Percentiles rank a stretch among this genome's conserved stretches.
These are phyloP conservation scores for Aspergillus pseudonomiae DNA, from an alignment of 2,329 filamentous ascomycete species.

Conservation along the genomic window DNA sequence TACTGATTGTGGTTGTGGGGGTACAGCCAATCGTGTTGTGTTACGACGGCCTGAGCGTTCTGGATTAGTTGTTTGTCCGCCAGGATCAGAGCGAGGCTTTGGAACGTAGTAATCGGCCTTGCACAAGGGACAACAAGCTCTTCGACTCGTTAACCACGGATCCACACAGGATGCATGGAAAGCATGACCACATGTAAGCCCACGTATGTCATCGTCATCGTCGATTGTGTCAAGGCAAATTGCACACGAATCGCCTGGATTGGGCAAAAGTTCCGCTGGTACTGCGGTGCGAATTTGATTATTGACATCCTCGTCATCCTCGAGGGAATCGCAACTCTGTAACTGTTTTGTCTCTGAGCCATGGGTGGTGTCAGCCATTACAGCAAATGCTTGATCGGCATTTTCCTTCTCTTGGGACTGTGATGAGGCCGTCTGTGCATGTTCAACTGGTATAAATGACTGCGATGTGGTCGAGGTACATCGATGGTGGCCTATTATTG, in stretches of 20 bases:
- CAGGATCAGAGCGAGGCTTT: slow-evolving; percentile 73
- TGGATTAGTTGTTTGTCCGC: slow-evolving; percentile 28
- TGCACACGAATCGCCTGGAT: slow-evolving; percentile 88
- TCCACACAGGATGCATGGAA: slow-evolving; percentile 97
- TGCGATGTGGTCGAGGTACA: slow-evolving; percentile 20
- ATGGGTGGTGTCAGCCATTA: not conserved
- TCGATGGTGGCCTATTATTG: slow-evolving; percentile 23
- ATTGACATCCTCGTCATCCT: slow-evolving; percentile 73
- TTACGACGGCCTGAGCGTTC: slow-evolving; percentile 37
- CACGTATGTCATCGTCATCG: slow-evolving; percentile 92
- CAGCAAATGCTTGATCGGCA: not conserved
- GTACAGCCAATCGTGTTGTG: slow-evolving; percentile 28
- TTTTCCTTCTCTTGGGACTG: slow-evolving; percentile 24
- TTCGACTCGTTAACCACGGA: slow-evolving; percentile 91
- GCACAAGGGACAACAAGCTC: slow-evolving; percentile 95
- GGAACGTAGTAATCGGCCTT: slow-evolving; percentile 97
- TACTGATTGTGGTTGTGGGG: slow-evolving; percentile 37
- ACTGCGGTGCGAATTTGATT: slow-evolving; percentile 80
- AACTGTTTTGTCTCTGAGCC: slow-evolving; percentile 14
- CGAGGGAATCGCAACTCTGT: slow-evolving; percentile 58
- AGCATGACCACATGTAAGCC: slow-evolving; percentile 92
- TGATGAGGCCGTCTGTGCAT: slow-evolving; percentile 10
- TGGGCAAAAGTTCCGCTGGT: slow-evolving; percentile 76
- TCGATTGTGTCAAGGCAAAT: slow-evolving; percentile 95
- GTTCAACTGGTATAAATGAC: slow-evolving; percentile 19